phyloP scores from a whole-genome alignment of 176 grass and related monocot species.

The Musa troglodytarum region DNA sequence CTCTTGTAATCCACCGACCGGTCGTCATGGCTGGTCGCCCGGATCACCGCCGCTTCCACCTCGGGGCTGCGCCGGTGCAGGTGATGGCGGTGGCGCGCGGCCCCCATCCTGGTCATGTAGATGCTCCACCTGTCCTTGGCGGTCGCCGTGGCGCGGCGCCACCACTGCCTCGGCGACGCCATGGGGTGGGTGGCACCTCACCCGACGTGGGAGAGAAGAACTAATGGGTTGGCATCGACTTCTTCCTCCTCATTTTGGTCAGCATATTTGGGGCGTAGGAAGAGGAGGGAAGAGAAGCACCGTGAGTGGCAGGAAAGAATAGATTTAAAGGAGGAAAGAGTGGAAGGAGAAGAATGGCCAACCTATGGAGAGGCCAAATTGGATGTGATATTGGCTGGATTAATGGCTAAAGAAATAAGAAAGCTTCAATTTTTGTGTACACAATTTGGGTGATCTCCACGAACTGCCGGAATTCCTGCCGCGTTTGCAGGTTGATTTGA shows the following conservation, averaged over 20 bases:
- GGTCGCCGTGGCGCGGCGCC: conserved; percentile 39
- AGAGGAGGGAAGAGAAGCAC: background rate
- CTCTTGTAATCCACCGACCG: conserved; percentile 48
- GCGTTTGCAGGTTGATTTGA: too few species aligned
- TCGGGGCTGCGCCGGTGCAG: conserved; percentile 18
- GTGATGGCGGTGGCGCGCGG: background rate
- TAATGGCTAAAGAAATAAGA: too few species aligned
- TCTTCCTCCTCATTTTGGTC: background rate
- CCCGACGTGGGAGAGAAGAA: too few species aligned
- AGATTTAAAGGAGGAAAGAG: too few species aligned
- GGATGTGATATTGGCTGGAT: too few species aligned
- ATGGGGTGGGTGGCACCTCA: conserved; percentile 2
- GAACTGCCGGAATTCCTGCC: too few species aligned
- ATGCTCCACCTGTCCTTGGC: conserved; percentile 68
- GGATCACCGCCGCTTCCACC: conserved; percentile 73
- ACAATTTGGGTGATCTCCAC: too few species aligned
- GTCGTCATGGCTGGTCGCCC: conserved; percentile 77
- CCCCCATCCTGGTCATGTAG: conserved; percentile 39
- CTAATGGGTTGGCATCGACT: background rate
- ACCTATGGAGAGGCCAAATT: too few species aligned
- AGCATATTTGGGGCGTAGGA: background rate
- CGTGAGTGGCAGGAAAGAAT: too few species aligned
- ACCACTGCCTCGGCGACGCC: conserved; percentile 56
- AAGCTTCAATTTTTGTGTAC: too few species aligned
- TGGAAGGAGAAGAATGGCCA: too few species aligned